Percentiles rank a stretch among this genome's conserved stretches.
Conservation (phyloP, 768 basidiomycete species). For the Stropharia rugosoannulata region DNA sequence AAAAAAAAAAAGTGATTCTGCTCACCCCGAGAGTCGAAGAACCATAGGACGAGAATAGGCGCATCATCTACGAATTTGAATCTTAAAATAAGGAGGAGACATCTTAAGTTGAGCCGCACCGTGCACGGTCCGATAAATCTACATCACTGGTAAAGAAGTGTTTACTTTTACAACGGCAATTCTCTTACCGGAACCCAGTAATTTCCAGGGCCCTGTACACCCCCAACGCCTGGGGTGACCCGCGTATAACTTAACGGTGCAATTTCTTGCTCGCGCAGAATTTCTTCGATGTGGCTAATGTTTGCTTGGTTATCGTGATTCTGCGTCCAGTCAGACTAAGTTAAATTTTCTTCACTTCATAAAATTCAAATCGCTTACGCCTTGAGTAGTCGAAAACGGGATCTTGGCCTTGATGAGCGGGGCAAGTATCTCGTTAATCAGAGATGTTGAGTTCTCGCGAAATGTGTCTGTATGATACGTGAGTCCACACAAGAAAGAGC, state of each 20-base stretch:
- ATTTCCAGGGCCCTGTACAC: conserved; percentile 61
- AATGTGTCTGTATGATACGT: conserved; percentile 48
- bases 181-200: conserved; percentile 76
- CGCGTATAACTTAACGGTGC: conserved; percentile 67
- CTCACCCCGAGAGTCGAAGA: conserved; percentile 74
- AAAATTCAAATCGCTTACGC: conserved; percentile 41
- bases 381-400: conserved; percentile 69
- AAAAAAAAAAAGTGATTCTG: background rate
- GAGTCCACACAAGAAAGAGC: background rate
- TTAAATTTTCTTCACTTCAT: background rate
- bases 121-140: conserved; percentile 16
- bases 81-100: background rate
- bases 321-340: conserved; percentile 28
- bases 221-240: conserved; percentile 62
- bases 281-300: conserved; percentile 69
- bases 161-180: background rate
- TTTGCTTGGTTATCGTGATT: conserved; percentile 76
- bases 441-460: conserved; percentile 61
- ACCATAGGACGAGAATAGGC: conserved; percentile 67
- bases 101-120: conserved; percentile 24
- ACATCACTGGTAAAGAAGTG: background rate
- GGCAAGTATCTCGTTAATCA: conserved; percentile 62
- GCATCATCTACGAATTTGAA: conserved; percentile 28
- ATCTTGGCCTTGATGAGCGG: conserved; percentile 57
- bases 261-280: conserved; percentile 55